Percentiles rank a stretch among this genome's conserved stretches.
Evolutionary conservation across 2,329 filamentous ascomycete genomes (phyloP).

Genomic region (Cytospora paraplurivora): DNA sequence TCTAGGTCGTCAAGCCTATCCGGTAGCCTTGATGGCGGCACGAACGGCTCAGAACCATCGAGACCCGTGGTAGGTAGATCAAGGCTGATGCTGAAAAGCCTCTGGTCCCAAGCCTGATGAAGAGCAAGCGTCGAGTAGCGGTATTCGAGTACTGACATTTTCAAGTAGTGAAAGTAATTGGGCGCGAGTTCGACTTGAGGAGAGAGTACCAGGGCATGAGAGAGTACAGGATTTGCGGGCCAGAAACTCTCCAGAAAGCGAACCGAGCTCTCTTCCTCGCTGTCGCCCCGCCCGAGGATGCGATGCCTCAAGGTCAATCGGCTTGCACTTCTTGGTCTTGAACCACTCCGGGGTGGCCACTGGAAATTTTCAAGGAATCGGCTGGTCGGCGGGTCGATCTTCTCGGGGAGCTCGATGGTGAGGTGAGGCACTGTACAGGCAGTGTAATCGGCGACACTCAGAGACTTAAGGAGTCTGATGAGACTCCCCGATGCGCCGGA

Average conservation of each 20-base stretch:
- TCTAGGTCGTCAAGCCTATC: neutral
- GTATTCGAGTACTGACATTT: conserved; percentile 76
- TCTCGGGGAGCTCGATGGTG: conserved; percentile 78
- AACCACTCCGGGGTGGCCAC: conserved; percentile 61
- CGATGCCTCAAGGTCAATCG: conserved; percentile 74
- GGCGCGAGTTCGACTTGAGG: conserved; percentile 78
- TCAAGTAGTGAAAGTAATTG: conserved; percentile 75
- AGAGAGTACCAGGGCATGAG: conserved; percentile 83
- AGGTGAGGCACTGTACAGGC: conserved; percentile 71
- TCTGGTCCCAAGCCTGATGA: conserved; percentile 49
- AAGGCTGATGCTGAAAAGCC: conserved; percentile 78
- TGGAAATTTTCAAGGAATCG: conserved; percentile 64
- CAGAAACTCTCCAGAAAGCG: conserved; percentile 88
- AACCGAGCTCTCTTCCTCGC: conserved; percentile 70
- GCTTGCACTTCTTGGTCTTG: conserved; percentile 46
- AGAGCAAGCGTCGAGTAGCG: conserved; percentile 62
- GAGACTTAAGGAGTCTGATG: conserved; percentile 73
- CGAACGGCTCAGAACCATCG: conserved; percentile 61
- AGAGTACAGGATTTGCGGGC: conserved; percentile 63
- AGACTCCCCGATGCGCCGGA: conserved; percentile 72
- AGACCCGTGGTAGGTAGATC: conserved; percentile 68
- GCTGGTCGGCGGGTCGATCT: conserved; percentile 66
- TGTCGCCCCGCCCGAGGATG: conserved; percentile 61
- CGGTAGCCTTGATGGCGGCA: conserved; percentile 39
- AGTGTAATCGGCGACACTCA: conserved; percentile 74